These are phyloP conservation scores for Gaeumannomyces tritici DNA, from an alignment of 2,329 filamentous ascomycete genomes.

Conservation along the genomic window DNA sequence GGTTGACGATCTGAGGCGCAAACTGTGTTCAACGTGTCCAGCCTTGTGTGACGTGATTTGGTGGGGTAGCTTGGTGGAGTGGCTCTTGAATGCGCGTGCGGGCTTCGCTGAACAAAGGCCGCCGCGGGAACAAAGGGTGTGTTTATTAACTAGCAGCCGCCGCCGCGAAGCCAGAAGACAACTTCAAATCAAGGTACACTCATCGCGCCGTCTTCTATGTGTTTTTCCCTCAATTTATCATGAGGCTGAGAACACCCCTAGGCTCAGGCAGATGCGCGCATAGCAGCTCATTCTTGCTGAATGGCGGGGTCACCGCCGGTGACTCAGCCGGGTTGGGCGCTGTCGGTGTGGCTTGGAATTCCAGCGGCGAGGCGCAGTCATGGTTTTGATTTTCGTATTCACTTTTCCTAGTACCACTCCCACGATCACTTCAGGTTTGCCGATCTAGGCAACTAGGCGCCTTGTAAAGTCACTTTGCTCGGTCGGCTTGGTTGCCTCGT, in stretches of 20 bases:
- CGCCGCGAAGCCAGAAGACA: not conserved
- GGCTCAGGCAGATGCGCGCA: not conserved
- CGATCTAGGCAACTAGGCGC: too few relatives aligned
- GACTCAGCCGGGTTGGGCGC: not conserved
- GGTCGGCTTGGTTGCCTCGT: too few relatives aligned
- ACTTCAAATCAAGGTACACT: not conserved
- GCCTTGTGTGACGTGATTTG: not conserved
- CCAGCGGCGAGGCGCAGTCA: too few relatives aligned
- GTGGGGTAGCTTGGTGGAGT: not conserved
- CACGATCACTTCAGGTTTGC: too few relatives aligned
- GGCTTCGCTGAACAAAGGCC: not conserved
- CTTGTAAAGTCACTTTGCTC: too few relatives aligned
- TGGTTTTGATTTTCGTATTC: too few relatives aligned
- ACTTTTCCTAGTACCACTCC: too few relatives aligned
- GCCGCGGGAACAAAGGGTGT: not conserved
- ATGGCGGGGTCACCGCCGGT: not conserved
- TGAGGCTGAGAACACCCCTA: not conserved
- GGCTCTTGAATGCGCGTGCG: not conserved
- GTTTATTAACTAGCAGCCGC: not conserved
- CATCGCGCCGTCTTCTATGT: not conserved
- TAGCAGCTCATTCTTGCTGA: not conserved
- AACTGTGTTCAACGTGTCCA: not conserved
- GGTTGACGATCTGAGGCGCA: not conserved
- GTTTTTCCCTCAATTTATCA: not conserved
- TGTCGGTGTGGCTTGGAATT: not conserved